Evolutionary conservation across 306 rosid genomes (phyloP), one percentile per base, ranked within the genome.

Genomic region (Lupinus albus): DNA sequence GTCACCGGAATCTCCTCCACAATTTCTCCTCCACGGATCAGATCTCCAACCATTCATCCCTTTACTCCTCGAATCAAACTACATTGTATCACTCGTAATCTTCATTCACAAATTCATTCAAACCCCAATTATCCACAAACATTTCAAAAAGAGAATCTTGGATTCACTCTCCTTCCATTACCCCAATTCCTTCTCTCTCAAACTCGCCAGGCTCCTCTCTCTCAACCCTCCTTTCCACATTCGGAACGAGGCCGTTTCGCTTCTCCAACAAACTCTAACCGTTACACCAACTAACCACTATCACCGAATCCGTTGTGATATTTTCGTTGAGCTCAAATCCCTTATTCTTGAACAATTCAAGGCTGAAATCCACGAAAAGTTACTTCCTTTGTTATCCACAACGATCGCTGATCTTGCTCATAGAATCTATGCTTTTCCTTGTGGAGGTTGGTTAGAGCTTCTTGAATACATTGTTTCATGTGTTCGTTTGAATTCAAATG

Each of bases 151-250:
- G 13, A 15, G 4, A 15, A 4, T 70, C 21, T 64, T 65, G 18
- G 4, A 15, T 11, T 61, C 46, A 5, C 44, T 68, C 11, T 16
- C 54, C 11, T 9, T 0, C 5, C 8, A 48, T 25, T 70, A 35
- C 68, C 81, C 77, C 0, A 56, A 70, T 35, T 11, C 68, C 8
- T 49, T 70, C 13, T 56, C 76, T 0, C 30, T 76, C 17, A 70
- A 54, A 36, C 81, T 76, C 25, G 57, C 56, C 2, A 20, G 11
- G 8, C 44, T 69, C 18, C 66, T 70, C 4, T 2, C 48, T 6
- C 9, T 3, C 25, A 17, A 30, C 12, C 53, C 56, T 10, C 30
- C 77, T 1, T 20, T 5, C 0, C 1, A 0, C 51, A 2, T 30
- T 2, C 12, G 48, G 6, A 30, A 0, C 4, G 20, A 3, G 36